Evolutionary conservation across 2,329 filamentous ascomycete genomes (phyloP).

Genomic region (Ceratocystis eucalypticola): DNA sequence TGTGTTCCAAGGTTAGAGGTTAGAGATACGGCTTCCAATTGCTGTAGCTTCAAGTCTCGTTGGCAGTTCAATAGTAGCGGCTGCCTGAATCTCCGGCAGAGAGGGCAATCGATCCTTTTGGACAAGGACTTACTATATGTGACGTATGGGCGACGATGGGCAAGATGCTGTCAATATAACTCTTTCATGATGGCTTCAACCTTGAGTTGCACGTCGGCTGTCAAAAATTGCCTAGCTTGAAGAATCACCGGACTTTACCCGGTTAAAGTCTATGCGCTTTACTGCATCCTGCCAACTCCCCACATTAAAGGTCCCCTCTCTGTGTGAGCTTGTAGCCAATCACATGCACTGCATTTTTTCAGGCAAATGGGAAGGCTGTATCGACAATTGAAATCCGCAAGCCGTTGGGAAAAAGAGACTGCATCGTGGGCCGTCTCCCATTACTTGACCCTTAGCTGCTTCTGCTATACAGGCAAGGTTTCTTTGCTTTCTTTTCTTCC

Average conservation of each 20-base stretch:
- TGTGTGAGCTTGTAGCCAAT: constrained; percentile 3
- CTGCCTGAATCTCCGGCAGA: neutral
- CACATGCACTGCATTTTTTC: neutral
- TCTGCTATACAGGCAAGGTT: neutral
- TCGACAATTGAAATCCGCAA: neutral
- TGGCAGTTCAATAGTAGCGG: neutral
- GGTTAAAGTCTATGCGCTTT: neutral
- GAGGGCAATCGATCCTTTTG: neutral
- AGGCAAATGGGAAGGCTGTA: constrained; percentile 4
- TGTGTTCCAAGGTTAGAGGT: neutral
- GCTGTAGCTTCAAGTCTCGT: neutral
- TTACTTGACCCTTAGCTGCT: neutral
- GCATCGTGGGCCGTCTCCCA: neutral
- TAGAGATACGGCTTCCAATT: neutral
- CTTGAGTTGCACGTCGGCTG: neutral
- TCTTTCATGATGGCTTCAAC: neutral
- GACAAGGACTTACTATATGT: neutral
- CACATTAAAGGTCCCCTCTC: constrained; percentile 7
- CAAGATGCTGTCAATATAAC: neutral
- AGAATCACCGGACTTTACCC: neutral
- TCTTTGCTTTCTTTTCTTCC: neutral
- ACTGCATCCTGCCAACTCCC: neutral
- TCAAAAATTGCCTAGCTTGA: constrained; percentile 6
- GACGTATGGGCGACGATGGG: neutral
- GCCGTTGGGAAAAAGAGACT: neutral